Percentiles rank a stretch among this genome's conserved stretches.
Conservation (phyloP, 2,329 filamentous ascomycete species). For the Botrytis paeoniae region DNA sequence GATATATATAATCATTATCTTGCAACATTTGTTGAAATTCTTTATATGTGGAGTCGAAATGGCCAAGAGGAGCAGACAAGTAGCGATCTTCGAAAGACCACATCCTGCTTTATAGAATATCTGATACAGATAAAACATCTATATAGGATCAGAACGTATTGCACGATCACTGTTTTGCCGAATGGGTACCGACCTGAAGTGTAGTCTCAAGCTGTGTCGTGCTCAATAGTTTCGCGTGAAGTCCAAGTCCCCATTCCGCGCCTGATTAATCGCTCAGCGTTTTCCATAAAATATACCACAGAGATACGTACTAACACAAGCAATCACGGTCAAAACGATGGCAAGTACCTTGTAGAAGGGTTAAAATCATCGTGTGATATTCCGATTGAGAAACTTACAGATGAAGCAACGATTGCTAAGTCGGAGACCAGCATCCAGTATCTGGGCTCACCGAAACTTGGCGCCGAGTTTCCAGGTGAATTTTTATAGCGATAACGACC, state of each 20-base stretch:
- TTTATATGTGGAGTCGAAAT: constrained; percentile 23
- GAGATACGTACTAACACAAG: constrained; percentile 6
- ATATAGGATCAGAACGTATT: constrained; percentile 9
- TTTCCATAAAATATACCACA: not conserved
- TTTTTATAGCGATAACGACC: constrained; percentile 20
- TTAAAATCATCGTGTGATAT: not conserved
- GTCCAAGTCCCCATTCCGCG: constrained; percentile 9
- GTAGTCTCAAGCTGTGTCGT: not conserved
- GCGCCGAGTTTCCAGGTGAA: not conserved
- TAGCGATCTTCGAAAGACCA: constrained; percentile 24
- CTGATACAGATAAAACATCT: constrained; percentile 27
- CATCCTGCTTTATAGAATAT: constrained; percentile 24
- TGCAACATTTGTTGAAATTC: constrained; percentile 21
- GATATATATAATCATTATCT: constrained; percentile 22
- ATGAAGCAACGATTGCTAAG: constrained; percentile 19
- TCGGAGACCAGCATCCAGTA: constrained; percentile 22
- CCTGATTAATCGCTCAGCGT: not conserved
- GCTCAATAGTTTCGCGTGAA: constrained; percentile 4
- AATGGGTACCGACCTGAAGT: not conserved
- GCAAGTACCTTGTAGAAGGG: constrained; percentile 1
- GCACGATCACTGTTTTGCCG: not conserved
- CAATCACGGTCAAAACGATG: not conserved
- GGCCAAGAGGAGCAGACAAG: constrained; percentile 22
- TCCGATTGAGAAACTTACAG: constrained; percentile 11
- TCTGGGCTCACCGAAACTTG: constrained; percentile 16